Conservation (phyloP, 192 early-diverging fungal genomes). For the Pecoramyces ruminantium region DNA sequence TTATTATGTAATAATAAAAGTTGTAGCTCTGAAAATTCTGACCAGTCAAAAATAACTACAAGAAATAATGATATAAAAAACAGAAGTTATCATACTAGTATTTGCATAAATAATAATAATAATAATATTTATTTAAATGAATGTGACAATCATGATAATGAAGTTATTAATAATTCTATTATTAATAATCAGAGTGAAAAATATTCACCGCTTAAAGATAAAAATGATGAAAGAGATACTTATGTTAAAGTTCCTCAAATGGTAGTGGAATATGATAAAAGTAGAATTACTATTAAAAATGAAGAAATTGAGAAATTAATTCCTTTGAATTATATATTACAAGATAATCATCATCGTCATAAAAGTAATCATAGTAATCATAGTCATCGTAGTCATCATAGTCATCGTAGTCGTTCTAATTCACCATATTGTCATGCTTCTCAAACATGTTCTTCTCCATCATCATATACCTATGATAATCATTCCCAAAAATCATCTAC, state of each 20-base stretch:
- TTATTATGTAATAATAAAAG: not conserved
- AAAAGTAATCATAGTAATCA: not conserved
- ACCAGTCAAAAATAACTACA: not conserved
- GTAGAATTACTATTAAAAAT: not conserved
- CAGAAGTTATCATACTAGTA: not conserved
- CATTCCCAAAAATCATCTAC: not conserved
- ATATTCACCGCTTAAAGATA: not conserved
- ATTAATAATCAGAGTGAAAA: not conserved
- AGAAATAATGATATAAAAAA: not conserved
- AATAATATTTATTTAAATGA: not conserved
- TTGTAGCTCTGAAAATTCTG: not conserved
- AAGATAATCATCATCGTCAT: not conserved
- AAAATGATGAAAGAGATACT: not conserved
- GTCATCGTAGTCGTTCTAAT: not conserved
- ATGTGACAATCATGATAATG: not conserved
- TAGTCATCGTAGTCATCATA: too few species aligned
- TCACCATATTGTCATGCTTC: too few species aligned
- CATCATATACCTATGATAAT: not conserved
- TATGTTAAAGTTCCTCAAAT: not conserved
- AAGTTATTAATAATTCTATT: not conserved
- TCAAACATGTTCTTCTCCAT: not conserved
- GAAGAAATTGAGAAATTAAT: not conserved
- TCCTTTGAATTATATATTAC: not conserved
- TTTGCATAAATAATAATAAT: not conserved
- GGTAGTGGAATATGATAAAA: not conserved